Evolutionary conservation across 1,284 basidiomycete genomes (phyloP).

Genomic region (Retiboletus flavoniger): DNA sequence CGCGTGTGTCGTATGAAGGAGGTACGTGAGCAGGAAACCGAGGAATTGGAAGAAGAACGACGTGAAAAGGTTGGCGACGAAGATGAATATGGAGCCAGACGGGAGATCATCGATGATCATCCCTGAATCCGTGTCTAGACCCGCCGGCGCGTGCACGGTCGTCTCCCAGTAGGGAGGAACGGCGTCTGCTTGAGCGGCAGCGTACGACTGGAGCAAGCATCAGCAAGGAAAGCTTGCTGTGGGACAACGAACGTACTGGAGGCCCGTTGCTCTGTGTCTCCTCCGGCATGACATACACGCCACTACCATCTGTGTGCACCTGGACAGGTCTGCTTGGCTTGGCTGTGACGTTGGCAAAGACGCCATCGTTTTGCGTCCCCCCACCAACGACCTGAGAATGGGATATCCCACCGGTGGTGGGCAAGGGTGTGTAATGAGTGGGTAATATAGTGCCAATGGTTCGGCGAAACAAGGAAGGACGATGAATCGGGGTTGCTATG

Average conservation of each 20-base stretch:
- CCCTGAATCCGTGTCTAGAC: constrained; percentile 52
- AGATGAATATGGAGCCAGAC: constrained; percentile 67
- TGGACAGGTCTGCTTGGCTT: constrained; percentile 65
- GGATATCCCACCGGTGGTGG: constrained; percentile 39
- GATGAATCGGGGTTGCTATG: constrained; percentile 37
- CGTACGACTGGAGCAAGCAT: constrained; percentile 65
- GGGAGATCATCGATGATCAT: constrained; percentile 77
- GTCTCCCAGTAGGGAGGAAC: constrained; percentile 98
- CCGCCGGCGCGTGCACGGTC: constrained; percentile 76
- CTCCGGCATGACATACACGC: constrained; percentile 71
- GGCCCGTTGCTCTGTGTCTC: constrained; percentile 80
- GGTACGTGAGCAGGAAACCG: constrained; percentile 91
- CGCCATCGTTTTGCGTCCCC: constrained; percentile 87
- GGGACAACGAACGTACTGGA: constrained; percentile 57
- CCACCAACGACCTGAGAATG: constrained; percentile 54
- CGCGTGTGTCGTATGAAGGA: constrained; percentile 92
- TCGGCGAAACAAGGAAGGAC: constrained; percentile 58
- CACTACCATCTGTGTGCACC: constrained; percentile 55
- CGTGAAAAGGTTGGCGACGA: constrained; percentile 79
- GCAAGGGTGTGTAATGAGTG: constrained; percentile 65
- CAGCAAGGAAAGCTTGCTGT: not conserved
- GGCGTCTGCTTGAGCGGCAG: constrained; percentile 84
- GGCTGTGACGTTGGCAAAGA: constrained; percentile 94
- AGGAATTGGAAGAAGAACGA: constrained; percentile 97
- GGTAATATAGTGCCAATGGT: constrained; percentile 71